Evolutionary conservation across 441 rosid genomes (phyloP).

Genomic region (Flueggea neowawraea): DNA sequence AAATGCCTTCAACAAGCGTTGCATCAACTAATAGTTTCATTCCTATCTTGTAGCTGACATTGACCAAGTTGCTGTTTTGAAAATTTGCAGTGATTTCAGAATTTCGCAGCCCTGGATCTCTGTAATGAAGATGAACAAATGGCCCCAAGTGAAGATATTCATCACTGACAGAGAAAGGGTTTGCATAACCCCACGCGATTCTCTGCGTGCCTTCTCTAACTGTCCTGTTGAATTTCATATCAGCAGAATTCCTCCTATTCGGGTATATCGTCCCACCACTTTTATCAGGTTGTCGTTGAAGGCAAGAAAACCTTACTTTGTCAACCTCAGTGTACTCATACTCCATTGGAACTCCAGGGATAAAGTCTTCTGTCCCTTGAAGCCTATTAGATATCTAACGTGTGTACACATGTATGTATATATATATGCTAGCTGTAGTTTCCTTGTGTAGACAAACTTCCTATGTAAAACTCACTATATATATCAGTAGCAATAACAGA

Average conservation of each 20-base stretch:
- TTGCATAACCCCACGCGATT: constrained; percentile 24
- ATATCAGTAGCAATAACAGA: too few species aligned
- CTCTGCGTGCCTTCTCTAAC: constrained; percentile 13
- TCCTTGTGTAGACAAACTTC: too few species aligned
- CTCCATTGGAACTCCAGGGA: constrained; percentile 14
- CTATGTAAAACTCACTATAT: too few species aligned
- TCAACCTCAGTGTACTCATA: constrained; percentile 30
- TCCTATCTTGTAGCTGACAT: constrained; percentile 30
- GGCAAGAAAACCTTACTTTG: constrained; percentile 18
- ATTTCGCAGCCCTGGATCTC: too few species aligned
- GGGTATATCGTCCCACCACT: constrained; percentile 17
- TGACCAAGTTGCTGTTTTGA: constrained; percentile 7
- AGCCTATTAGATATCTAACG: too few species aligned
- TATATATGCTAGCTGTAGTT: too few species aligned
- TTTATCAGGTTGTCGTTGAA: neutral
- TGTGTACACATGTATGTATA: too few species aligned
- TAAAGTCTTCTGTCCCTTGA: neutral
- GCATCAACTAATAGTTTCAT: neutral
- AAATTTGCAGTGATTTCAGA: too few species aligned
- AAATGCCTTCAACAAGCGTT: neutral
- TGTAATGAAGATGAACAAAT: too few species aligned
- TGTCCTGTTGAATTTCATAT: constrained; percentile 21
- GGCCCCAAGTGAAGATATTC: neutral
- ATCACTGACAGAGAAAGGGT: constrained; percentile 25
- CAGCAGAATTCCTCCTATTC: constrained; percentile 11